Conservation (phyloP, 495 filamentous ascomycete species). For the Penicillium cataractarum region DNA sequence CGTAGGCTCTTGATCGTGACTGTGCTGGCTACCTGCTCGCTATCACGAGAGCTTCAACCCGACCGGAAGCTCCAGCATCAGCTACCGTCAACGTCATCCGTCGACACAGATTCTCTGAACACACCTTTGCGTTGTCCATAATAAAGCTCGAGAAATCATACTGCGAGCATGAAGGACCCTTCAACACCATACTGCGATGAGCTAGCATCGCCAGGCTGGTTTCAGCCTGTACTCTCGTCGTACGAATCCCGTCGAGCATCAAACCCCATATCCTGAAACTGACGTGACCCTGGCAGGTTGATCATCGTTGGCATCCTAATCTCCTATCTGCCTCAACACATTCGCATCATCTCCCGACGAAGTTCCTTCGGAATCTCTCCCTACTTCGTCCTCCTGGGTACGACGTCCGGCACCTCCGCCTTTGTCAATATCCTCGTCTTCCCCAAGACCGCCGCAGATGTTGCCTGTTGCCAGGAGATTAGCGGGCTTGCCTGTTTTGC, state of each 20-base stretch:
- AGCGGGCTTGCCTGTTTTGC: constrained; percentile 82
- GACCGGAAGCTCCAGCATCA: constrained; percentile 10
- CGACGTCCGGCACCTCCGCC: constrained; percentile 81
- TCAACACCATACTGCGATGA: constrained; percentile 42
- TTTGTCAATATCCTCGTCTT: constrained; percentile 91
- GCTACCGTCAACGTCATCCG: neutral
- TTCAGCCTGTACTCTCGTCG: constrained; percentile 67
- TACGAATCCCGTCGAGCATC: constrained; percentile 34
- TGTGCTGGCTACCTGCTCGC: neutral
- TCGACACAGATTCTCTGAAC: neutral
- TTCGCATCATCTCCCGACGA: constrained; percentile 81
- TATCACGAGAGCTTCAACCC: constrained; percentile 3
- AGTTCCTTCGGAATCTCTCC: constrained; percentile 97
- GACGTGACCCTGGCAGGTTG: constrained; percentile 52
- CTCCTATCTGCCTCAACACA: constrained; percentile 94
- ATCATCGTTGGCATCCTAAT: constrained; percentile 88
- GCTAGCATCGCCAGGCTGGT: constrained; percentile 51
- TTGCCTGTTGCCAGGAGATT: constrained; percentile 81
- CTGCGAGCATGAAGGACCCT: too few species aligned
- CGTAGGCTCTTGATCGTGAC: neutral
- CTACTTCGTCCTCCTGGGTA: constrained; percentile 89
- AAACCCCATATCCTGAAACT: constrained; percentile 6
- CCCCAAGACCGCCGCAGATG: constrained; percentile 73
- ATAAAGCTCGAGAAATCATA: constrained; percentile 18
- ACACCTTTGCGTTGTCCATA: constrained; percentile 17